Base-by-base conservation (phyloP, 352 stramenopile genomes). In the Globisporangium megalacanthum region DNA sequence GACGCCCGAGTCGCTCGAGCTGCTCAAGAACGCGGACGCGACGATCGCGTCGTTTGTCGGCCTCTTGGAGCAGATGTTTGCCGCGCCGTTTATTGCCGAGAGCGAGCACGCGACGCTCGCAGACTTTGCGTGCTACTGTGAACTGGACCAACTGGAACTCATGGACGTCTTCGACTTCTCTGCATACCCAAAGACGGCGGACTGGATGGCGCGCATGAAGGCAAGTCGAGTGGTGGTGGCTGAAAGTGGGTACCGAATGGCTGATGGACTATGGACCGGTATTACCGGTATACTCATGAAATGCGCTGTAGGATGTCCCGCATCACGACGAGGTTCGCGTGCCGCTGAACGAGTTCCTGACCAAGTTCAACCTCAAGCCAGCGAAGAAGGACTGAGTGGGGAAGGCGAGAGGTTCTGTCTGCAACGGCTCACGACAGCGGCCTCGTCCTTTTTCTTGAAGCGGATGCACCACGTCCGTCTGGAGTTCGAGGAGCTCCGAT, bases 81-180 rank as follows among this genome's bases (percentile, higher is more conserved):
- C 49, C 17, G 57, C 54, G 35, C 46, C 56, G 47, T 78, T 62
- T 33, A 39, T 75, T 11, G 67, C 60, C 13, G 45, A 66, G 55
- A 66, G 59, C 42, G 41, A 70, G 49, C 54, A 66, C 13, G 67
- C 68, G 25, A 79, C 70, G 36, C 19, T 79, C 15, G 70, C 70
- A 14, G 70, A 79, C 65, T 73, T 57, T 20, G 68, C 70, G 41
- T 72, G 65, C 62, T 79, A 76, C 57, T 79, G 70, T 60, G 70
- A 79, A 56, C 54, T 75, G 42, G 68, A 72, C 41, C 65, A 74
- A 56, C 56, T 73, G 39, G 53, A 56, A 14, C 29, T 35, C 46
- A 33, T 20, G 46, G 22, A 37, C 11, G 46, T 37, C 5, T 36
- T 51, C 20, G 46, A 51, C 45, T 72, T 73, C 25, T 58, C 60